Percentiles rank a stretch among this genome's conserved stretches.
phyloP scores from a whole-genome alignment of 371 early-diverging fungal genomes.

The Mucor plumbeus region DNA sequence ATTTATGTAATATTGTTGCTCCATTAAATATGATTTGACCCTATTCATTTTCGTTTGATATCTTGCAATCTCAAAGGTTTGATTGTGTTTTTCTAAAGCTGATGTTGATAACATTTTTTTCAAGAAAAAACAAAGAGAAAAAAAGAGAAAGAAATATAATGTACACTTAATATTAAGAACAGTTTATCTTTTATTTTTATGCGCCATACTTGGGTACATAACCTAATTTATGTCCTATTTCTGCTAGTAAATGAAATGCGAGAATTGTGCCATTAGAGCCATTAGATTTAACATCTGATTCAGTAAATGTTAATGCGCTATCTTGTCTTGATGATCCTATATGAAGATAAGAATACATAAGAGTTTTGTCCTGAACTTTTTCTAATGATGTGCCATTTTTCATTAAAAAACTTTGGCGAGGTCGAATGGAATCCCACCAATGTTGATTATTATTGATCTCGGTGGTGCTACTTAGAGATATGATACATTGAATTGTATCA shows the following conservation, averaged over 20 bases:
- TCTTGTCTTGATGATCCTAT: slow-evolving; percentile 40
- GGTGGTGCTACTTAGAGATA: slow-evolving; percentile 2
- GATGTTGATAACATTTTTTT: slow-evolving; percentile 11
- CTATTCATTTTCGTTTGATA: neutral
- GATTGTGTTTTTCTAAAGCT: neutral
- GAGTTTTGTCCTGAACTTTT: neutral
- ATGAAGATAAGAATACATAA: slow-evolving; percentile 35
- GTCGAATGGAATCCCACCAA: slow-evolving; percentile 16
- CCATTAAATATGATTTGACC: slow-evolving; percentile 1
- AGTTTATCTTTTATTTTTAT: slow-evolving; percentile 17
- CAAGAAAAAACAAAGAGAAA: slow-evolving; percentile 3
- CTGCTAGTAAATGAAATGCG: slow-evolving; percentile 50
- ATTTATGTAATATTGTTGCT: slow-evolving; percentile 2
- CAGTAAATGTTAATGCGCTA: slow-evolving; percentile 8
- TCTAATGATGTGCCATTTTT: slow-evolving; percentile 29
- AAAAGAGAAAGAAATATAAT: neutral
- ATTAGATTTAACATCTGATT: slow-evolving; percentile 19
- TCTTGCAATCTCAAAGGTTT: neutral
- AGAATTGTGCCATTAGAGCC: slow-evolving; percentile 43
- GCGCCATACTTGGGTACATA: slow-evolving; percentile 53
- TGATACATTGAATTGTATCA: slow-evolving; percentile 19
- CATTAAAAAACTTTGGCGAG: slow-evolving; percentile 38
- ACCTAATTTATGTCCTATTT: slow-evolving; percentile 49
- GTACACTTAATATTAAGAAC: neutral
- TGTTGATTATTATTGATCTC: neutral